Conservation (phyloP, 805 yeast species). For the Ogataea populi-albae region DNA sequence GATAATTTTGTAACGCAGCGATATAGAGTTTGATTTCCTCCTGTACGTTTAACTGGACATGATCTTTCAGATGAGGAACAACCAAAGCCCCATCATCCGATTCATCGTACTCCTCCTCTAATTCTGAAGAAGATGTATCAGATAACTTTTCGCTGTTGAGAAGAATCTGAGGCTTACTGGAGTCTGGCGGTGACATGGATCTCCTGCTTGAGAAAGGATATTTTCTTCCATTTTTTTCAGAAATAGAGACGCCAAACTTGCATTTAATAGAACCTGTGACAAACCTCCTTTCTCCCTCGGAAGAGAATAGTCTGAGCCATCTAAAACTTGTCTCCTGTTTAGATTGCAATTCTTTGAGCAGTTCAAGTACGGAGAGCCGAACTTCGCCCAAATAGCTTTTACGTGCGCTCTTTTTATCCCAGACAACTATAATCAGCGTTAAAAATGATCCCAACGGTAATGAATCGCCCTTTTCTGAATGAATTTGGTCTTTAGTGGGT, state of each 20-base stretch:
- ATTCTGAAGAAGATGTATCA: not conserved
- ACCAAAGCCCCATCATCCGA: too few relatives aligned
- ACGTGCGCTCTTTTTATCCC: conserved; percentile 22
- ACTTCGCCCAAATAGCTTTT: conserved; percentile 30
- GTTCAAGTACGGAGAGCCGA: conserved; percentile 23
- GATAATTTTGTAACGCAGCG: conserved; percentile 8
- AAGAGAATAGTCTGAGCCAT: conserved; percentile 26
- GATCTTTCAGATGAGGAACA: too few relatives aligned
- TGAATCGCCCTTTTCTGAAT: conserved; percentile 5
- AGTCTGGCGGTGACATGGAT: not conserved
- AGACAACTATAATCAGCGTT: conserved; percentile 14
- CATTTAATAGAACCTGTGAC: conserved; percentile 27
- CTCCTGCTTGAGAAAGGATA: not conserved
- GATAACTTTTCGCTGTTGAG: not conserved
- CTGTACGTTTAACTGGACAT: too few relatives aligned
- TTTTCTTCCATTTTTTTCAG: not conserved
- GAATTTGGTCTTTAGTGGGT: conserved; percentile 9
- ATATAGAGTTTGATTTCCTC: conserved; percentile 14
- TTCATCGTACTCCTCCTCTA: conserved; percentile 20
- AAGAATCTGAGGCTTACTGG: not conserved
- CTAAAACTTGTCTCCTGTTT: conserved; percentile 17
- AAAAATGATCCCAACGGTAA: conserved; percentile 14
- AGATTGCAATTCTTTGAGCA: conserved; percentile 14
- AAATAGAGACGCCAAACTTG: conserved; percentile 17
- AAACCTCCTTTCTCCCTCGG: conserved; percentile 23